phyloP scores from a whole-genome alignment of 2,329 filamentous ascomycete genomes.

The Aplosporella prunicola region DNA sequence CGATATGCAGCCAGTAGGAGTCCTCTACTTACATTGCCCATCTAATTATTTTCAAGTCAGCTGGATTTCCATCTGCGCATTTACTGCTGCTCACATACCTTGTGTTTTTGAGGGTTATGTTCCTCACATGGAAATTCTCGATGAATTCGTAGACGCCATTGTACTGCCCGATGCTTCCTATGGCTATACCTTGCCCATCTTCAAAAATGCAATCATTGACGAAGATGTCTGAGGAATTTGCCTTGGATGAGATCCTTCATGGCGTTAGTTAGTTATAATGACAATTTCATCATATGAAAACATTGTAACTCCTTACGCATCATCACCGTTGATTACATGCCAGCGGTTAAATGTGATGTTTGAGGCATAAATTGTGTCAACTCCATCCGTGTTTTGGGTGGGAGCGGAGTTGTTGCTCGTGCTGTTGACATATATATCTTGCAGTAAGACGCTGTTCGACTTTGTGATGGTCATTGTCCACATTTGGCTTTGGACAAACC shows the following conservation, averaged over 20 bases:
- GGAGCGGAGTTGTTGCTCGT: constrained; percentile 21
- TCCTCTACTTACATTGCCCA: constrained; percentile 6
- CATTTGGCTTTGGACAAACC: constrained; percentile 51
- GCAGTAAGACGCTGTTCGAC: constrained; percentile 38
- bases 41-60: background rate
- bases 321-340: constrained; percentile 16
- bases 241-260: constrained; percentile 44
- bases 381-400: constrained; percentile 35
- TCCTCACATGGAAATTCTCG: constrained; percentile 19
- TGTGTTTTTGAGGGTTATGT: constrained; percentile 1
- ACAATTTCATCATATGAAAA: constrained; percentile 24
- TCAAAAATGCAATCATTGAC: constrained; percentile 42
- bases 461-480: constrained; percentile 48
- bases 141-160: constrained; percentile 40
- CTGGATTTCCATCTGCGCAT: background rate
- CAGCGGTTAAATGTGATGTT: constrained; percentile 34
- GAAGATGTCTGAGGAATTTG: constrained; percentile 46
- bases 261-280: constrained; percentile 45
- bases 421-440: constrained; percentile 47
- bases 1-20: too few species aligned
- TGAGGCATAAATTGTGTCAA: constrained; percentile 45
- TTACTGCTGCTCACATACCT: background rate
- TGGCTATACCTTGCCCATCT: constrained; percentile 44
- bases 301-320: constrained; percentile 1
- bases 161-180: constrained; percentile 51